Conservation (phyloP, 768 basidiomycete species). For the Pleurotus giganteus region DNA sequence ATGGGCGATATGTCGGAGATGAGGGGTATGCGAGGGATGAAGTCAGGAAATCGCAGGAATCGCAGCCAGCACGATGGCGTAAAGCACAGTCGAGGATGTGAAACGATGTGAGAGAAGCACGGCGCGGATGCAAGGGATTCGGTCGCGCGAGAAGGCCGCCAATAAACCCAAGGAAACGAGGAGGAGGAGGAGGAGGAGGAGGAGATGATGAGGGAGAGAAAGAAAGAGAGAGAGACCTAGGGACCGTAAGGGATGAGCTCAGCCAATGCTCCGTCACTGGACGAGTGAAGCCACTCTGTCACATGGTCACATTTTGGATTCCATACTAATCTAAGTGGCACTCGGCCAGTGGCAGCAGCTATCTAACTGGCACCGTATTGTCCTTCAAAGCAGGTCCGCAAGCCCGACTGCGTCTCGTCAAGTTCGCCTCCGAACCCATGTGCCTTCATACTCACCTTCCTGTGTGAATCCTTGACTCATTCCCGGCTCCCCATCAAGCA, state of each 20-base stretch:
- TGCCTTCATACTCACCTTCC: neutral
- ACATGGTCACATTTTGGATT: conserved; percentile 7
- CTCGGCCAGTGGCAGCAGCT: neutral
- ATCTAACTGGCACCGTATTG: neutral
- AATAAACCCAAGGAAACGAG: neutral
- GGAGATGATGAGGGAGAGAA: conserved; percentile 2
- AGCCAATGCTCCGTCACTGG: conserved; percentile 6
- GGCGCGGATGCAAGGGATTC: neutral
- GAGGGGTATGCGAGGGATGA: neutral
- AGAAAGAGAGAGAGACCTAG: conserved; percentile 1
- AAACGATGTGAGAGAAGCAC: neutral
- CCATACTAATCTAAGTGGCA: neutral
- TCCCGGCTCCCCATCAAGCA: no score
- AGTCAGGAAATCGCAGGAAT: conserved; percentile 6
- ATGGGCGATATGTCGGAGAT: conserved; percentile 17
- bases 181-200: neutral
- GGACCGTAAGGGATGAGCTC: conserved; percentile 9
- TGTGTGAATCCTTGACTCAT: no score
- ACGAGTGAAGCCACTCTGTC: conserved; percentile 9
- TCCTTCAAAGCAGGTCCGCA: neutral
- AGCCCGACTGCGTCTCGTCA: neutral
- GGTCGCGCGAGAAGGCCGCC: neutral
- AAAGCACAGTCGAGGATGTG: neutral
- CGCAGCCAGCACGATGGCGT: conserved; percentile 10
- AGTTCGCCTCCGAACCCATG: neutral